Conservation (phyloP, 257 asterid genomes). For the Craterostigma plantagineum region DNA sequence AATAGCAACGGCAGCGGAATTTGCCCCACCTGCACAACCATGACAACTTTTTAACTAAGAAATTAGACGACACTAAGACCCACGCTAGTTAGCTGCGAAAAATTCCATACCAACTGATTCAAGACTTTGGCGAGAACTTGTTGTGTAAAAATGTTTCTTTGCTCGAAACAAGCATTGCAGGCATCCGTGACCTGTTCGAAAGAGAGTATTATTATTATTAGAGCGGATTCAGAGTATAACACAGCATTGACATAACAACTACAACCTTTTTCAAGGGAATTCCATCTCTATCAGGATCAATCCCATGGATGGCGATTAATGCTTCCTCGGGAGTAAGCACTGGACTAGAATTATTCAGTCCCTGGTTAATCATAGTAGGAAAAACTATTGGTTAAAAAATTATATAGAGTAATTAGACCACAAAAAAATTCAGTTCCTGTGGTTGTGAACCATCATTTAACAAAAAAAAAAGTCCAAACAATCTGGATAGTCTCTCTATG, state of each 20-base stretch:
- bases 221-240: neutral
- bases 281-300: conserved; percentile 82
- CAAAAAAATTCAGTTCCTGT: conserved; percentile 4
- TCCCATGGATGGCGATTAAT: conserved; percentile 84
- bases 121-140: conserved; percentile 92
- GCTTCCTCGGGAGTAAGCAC: conserved; percentile 91
- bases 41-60: conserved; percentile 4
- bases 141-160: conserved; percentile 67
- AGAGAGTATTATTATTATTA: conserved; percentile 9
- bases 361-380: conserved; percentile 20
- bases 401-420: conserved; percentile 1
- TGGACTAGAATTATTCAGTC: conserved; percentile 41
- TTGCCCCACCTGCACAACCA: conserved; percentile 76
- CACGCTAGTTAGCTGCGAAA: conserved; percentile 2
- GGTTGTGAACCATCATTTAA: neutral
- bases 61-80: neutral
- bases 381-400: conserved; percentile 11
- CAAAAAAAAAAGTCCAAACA: neutral
- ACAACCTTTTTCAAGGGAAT: conserved; percentile 86
- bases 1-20: conserved; percentile 88
- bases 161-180: conserved; percentile 95
- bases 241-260: conserved; percentile 2
- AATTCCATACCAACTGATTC: conserved; percentile 74
- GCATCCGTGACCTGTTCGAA: conserved; percentile 86
- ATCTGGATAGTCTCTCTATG: too few relatives aligned